Evolutionary conservation across 176 grass and related monocot genomes (phyloP), one percentile per base, ranked within the genome.

Genomic region (Melocanna baccifera): DNA sequence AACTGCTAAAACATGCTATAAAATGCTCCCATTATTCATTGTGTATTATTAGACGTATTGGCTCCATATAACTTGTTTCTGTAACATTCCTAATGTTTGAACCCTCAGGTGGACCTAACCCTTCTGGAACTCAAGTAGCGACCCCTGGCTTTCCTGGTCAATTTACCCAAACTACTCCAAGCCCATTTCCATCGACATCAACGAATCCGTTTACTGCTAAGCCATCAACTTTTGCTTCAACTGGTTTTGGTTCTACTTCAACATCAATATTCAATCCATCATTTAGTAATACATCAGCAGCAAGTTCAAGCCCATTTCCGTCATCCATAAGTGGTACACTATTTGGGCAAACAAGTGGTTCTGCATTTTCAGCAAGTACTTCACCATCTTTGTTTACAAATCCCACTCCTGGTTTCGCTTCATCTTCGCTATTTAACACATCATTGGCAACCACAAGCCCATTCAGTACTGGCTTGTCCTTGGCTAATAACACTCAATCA

Each of bases 91-190:
- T 92, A 28, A 70, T 69, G 25, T 86, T 86, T 82, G 84, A 63
- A 85, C 42, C 75, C 25, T 47, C 86, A 95, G 93, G 93, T 87
- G 93, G 93, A 82, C 93, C 93, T 10, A 96, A 85, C 48, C 56
- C 91, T 75, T 92, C 91, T 61, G 91, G 80, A 85, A 79, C 82
- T 75, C 66, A 75, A 74, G 83, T 52, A 55, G 61, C 5, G 6
- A 67, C 79, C 18, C 75, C 84, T 66, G 67, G 48, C 39, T 87
- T 89, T 69, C 46, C 71, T 46, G 46, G 46, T 30, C 42, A 48
- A 50, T 72, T 72, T 50, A 15, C 69, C 37, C 91, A 89, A 46
- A 39, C 81, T 77, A 58, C 84, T 36, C 10, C 67, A 52, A 96
- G 80, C 84, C 77, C 52, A 48, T 93, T 93, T 74, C 45, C 72